Conservation (phyloP, 805 yeast species). For the Suhomyces sp. region DNA sequence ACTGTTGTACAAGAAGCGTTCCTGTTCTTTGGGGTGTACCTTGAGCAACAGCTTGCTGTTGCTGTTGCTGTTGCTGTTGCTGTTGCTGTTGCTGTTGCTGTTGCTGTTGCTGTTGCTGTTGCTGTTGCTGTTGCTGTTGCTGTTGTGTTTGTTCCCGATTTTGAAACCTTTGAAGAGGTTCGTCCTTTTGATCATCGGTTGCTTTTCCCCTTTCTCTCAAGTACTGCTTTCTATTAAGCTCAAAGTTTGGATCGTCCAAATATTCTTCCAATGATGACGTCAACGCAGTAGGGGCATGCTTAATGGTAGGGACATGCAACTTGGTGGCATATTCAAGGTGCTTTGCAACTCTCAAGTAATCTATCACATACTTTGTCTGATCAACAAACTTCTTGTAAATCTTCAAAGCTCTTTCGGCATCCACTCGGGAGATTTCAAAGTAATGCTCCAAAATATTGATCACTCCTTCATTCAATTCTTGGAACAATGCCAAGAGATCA, state of each 20-base stretch:
- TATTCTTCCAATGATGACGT: slow-evolving; percentile 86
- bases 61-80: slow-evolving; percentile 1
- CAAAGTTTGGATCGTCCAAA: slow-evolving; percentile 81
- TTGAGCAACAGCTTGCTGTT: not conserved
- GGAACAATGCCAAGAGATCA: slow-evolving; percentile 82
- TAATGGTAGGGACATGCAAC: slow-evolving; percentile 89
- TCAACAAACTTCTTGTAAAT: slow-evolving; percentile 84
- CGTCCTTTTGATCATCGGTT: not conserved
- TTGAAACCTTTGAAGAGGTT: not conserved
- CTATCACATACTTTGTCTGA: slow-evolving; percentile 83
- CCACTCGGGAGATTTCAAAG: slow-evolving; percentile 83
- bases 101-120: not conserved
- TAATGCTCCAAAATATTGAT: slow-evolving; percentile 90
- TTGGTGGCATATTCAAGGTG: slow-evolving; percentile 83
- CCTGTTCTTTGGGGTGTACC: slow-evolving; percentile 14
- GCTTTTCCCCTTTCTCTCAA: slow-evolving; percentile 62
- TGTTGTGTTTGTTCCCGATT: slow-evolving; percentile 2
- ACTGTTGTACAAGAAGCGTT: slow-evolving; percentile 36
- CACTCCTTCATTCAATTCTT: slow-evolving; percentile 91
- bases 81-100: slow-evolving; percentile 6
- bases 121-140: slow-evolving; percentile 6
- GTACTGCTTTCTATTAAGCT: slow-evolving; percentile 72
- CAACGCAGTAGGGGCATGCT: slow-evolving; percentile 94
- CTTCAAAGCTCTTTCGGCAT: slow-evolving; percentile 82
- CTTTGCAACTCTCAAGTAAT: slow-evolving; percentile 84